Evolutionary conservation across 345 rosid genomes (phyloP).

Genomic region (Lepidium africanum): DNA sequence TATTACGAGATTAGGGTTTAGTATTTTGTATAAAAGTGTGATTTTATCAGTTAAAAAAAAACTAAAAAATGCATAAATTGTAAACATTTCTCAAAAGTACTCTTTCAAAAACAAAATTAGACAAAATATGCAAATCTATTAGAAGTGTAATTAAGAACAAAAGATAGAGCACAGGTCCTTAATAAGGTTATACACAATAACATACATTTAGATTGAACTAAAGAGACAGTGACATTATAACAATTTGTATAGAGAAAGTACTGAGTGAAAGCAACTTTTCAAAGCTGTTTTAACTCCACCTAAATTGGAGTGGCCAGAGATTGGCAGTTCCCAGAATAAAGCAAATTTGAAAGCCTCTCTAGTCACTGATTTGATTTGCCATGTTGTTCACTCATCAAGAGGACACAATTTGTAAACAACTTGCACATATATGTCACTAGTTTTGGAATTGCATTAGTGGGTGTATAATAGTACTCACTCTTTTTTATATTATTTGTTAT

Average conservation of each 20-base stretch:
- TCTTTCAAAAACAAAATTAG: too few species aligned
- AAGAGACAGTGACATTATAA: neutral
- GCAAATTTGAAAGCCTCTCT: conserved; percentile 6
- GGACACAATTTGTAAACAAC: neutral
- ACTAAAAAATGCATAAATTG: too few species aligned
- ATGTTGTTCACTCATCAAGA: conserved; percentile 4
- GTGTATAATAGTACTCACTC: neutral
- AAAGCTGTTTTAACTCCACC: conserved; percentile 19
- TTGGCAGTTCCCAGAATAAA: conserved; percentile 6
- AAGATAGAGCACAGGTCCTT: neutral
- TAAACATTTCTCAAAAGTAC: too few species aligned
- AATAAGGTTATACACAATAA: neutral
- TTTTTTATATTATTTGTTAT: too few species aligned
- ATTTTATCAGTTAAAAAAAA: too few species aligned
- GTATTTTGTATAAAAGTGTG: too few species aligned
- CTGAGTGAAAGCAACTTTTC: neutral
- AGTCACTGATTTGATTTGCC: conserved; percentile 18
- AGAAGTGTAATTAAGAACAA: neutral
- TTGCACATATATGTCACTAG: neutral
- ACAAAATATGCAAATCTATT: too few species aligned
- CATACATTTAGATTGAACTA: neutral
- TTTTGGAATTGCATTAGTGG: neutral
- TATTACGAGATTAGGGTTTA: too few species aligned
- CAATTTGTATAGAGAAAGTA: neutral
- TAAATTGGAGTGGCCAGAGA: conserved; percentile 13